Base-by-base conservation (phyloP, 1,284 basidiomycete genomes). In the Leucoagaricus sp. region DNA sequence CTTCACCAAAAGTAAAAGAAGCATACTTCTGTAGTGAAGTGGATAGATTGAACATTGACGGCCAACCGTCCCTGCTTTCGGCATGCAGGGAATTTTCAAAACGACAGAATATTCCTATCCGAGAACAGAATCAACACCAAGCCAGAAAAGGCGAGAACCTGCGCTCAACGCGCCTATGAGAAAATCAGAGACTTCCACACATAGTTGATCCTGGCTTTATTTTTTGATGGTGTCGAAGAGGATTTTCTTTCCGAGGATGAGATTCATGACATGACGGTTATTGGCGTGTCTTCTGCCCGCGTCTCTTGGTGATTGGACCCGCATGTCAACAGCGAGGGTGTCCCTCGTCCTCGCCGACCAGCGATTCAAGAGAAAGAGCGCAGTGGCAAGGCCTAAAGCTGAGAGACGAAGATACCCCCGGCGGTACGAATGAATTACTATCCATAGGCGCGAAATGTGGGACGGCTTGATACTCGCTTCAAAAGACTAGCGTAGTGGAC, bases 131-230 rank as follows among this genome's bases (percentile, higher is more conserved):
- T 31, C 9, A 38, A 19, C 33, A 8, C 48, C 48, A 49, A 49
- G 38, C 48, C 33, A 23, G 19, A 49, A 52, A 44, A 44, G 50
- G 40, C 29, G 17, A 33, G 40, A 17, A 15, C 17, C 31, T 26
- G 15, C 4, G 13, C 23, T 28, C 26, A 13, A 13, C 23, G 40
- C 29, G 28, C 29, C 12, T 1, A 31, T 33, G 23, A 5, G 25
- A 21, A 13, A 6, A 50, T 40, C 49, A 19, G 41, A 13, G 40
- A 19, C 50, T 52, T 51, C 49, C 49, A 51, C 49, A 33, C 49
- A 52, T 21, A 26, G 21, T 13, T 52, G 50, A 52, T 21, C 50
- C 50, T 52, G 40, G 38, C 26, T 25, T n/a, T n/a, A n/a, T n/a
- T n/a, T 8, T 19, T 19, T 41, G 19, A 19, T 28, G 26, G 19